phyloP scores from a whole-genome alignment of 176 grass and related monocot genomes.

The Oryza coarctata region DNA sequence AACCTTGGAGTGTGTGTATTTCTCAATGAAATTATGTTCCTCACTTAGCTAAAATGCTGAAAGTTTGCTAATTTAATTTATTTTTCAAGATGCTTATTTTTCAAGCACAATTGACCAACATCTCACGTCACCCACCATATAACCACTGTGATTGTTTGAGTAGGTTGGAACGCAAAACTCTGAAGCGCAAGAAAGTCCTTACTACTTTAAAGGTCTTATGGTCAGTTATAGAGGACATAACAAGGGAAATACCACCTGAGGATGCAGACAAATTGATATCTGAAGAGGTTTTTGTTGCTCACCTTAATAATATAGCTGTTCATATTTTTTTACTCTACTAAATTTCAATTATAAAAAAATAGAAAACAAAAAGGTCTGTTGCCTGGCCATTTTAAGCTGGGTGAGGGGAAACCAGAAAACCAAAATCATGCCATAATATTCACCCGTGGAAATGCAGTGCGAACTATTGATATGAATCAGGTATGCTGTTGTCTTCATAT shows the following conservation, averaged over 20 bases:
- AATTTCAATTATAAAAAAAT: not conserved
- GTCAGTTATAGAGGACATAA: slow-evolving; percentile 80
- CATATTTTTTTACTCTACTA: not conserved
- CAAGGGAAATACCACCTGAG: slow-evolving; percentile 78
- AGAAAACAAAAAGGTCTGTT: slow-evolving; percentile 19
- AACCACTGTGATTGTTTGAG: slow-evolving; percentile 11
- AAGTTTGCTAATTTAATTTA: slow-evolving; percentile 21
- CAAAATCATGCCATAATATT: slow-evolving; percentile 97
- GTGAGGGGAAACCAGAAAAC: slow-evolving; percentile 94
- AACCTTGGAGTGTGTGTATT: slow-evolving; percentile 83
- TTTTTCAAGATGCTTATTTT: slow-evolving; percentile 20
- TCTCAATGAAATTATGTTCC: slow-evolving; percentile 13
- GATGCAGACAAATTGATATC: slow-evolving; percentile 80
- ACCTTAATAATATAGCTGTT: slow-evolving; percentile 24
- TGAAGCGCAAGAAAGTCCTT: slow-evolving; percentile 83
- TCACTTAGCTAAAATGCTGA: not conserved
- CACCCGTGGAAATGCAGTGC: slow-evolving; percentile 90
- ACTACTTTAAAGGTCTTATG: slow-evolving; percentile 88
- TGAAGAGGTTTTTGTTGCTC: slow-evolving; percentile 66
- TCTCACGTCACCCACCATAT: not conserved
- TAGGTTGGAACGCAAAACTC: slow-evolving; percentile 87
- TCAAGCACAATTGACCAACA: slow-evolving; percentile 9
- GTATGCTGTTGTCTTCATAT: slow-evolving; percentile 30
- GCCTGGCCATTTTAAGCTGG: slow-evolving; percentile 87
- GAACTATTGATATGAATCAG: slow-evolving; percentile 99